phyloP scores from a whole-genome alignment of 169 alveolate species.

The Eimeria maxima region DNA sequence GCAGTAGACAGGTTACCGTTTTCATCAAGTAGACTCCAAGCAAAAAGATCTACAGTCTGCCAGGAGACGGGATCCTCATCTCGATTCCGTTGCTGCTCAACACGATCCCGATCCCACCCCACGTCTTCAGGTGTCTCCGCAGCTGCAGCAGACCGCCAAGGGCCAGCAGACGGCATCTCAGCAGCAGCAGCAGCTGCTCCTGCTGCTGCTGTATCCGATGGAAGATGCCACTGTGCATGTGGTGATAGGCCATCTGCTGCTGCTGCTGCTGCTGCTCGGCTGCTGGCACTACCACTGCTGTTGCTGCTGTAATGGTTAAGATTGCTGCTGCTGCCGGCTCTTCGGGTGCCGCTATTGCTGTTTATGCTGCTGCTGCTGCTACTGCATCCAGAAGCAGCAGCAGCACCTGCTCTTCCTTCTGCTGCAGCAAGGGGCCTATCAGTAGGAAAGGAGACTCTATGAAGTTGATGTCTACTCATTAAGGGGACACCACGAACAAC shows the following conservation, averaged over 20 bases:
- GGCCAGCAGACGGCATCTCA: neutral
- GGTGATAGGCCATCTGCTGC: neutral
- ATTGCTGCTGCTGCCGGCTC: constrained; percentile 22
- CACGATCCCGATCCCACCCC: neutral
- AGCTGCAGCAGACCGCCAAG: neutral
- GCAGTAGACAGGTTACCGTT: constrained; percentile 38
- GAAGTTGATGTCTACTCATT: constrained; percentile 74
- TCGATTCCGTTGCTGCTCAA: neutral
- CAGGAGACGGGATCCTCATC: constrained; percentile 58
- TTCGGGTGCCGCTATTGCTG: neutral
- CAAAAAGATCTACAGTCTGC: constrained; percentile 68
- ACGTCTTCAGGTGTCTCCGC: neutral
- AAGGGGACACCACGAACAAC: constrained; percentile 63
- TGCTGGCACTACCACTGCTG: neutral
- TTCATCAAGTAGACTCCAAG: constrained; percentile 69
- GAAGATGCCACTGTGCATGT: neutral
- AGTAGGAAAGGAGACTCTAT: neutral
- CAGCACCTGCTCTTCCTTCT: too few species aligned
- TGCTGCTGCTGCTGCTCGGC: constrained; percentile 17
- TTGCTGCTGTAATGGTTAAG: neutral
- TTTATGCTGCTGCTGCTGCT: too few species aligned
- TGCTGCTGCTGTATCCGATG: neutral
- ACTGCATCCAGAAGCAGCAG: too few species aligned
- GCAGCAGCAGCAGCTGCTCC: too few species aligned
- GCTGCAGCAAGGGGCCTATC: neutral